phyloP scores from a whole-genome alignment of 1,284 basidiomycete species.

The Pascua guehoae region DNA sequence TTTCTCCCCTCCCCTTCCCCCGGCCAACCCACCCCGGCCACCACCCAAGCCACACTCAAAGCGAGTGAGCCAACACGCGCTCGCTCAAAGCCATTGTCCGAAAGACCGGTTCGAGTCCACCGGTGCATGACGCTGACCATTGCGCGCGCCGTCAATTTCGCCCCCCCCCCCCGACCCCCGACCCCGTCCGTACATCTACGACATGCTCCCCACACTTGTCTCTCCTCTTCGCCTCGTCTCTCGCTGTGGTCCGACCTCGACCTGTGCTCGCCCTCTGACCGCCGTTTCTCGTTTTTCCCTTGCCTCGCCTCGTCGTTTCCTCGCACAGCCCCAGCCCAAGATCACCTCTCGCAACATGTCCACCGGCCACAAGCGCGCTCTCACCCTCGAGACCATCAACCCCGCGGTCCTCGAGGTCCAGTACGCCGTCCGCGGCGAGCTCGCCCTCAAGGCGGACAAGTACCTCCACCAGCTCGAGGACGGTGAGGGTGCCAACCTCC shows the following conservation, averaged over 20 bases:
- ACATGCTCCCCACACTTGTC: too few species aligned
- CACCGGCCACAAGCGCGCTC: slow-evolving; percentile 22
- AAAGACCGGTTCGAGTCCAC: too few species aligned
- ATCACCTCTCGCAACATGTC: slow-evolving; percentile 6
- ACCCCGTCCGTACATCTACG: too few species aligned
- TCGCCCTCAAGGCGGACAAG: slow-evolving; percentile 88
- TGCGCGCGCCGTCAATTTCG: too few species aligned
- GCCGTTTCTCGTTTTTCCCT: neutral
- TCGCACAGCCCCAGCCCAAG: neutral
- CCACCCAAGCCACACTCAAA: too few species aligned
- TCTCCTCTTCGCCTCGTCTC: neutral
- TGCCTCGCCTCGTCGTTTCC: neutral
- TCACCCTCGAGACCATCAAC: slow-evolving; percentile 57
- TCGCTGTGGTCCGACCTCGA: neutral
- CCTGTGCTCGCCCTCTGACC: neutral
- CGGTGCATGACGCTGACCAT: too few species aligned
- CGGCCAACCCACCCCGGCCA: too few species aligned
- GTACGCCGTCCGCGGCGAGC: slow-evolving; percentile 95
- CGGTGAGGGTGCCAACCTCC: slow-evolving; percentile 56
- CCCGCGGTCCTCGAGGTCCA: slow-evolving; percentile 81
- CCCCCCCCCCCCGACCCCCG: too few species aligned
- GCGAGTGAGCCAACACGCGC: too few species aligned
- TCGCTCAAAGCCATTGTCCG: too few species aligned
- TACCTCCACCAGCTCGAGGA: slow-evolving; percentile 67
- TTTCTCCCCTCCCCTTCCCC: too few species aligned